Conservation (phyloP, 2,329 filamentous ascomycete species). For the Monosporascus sp. region DNA sequence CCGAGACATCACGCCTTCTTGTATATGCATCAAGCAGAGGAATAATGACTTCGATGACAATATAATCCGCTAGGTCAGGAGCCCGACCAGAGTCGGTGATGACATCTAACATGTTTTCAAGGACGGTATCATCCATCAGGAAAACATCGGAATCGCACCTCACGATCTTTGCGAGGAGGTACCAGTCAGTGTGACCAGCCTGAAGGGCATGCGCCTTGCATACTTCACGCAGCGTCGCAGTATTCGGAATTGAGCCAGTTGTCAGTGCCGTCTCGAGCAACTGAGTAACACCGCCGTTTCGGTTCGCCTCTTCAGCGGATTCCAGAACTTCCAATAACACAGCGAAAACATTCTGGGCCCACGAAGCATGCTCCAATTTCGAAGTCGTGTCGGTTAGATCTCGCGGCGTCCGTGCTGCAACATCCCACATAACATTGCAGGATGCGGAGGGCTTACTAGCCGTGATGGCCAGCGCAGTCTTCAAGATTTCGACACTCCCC, state of each 20-base stretch:
- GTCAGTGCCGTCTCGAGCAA: constrained; percentile 31
- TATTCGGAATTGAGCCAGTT: constrained; percentile 28
- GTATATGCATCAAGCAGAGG: constrained; percentile 37
- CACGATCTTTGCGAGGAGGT: constrained; percentile 36
- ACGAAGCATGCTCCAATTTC: constrained; percentile 23
- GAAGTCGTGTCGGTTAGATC: constrained; percentile 23
- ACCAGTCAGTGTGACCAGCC: constrained; percentile 29
- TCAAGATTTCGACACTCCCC: constrained; percentile 35
- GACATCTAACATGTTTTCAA: constrained; percentile 25
- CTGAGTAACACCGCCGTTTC: constrained; percentile 20
- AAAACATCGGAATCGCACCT: constrained; percentile 41
- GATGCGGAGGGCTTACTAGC: constrained; percentile 30
- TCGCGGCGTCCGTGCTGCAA: constrained; percentile 21
- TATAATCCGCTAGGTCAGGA: constrained; percentile 14
- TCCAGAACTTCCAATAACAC: constrained; percentile 15
- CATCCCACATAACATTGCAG: constrained; percentile 37
- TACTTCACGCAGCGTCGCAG: constrained; percentile 26
- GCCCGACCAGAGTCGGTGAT: constrained; percentile 23
- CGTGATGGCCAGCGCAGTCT: constrained; percentile 35
- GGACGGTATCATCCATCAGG: constrained; percentile 28
- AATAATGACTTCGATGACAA: constrained; percentile 29
- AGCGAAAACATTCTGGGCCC: constrained; percentile 22
- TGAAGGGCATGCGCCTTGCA: constrained; percentile 22
- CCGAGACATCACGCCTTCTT: constrained; percentile 33
- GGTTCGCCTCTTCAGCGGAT: constrained; percentile 9